Percentiles rank a stretch among this genome's conserved stretches.
These are phyloP conservation scores for Pochonia chlamydosporia DNA, from an alignment of 2,329 filamentous ascomycete species.

Conservation along the genomic window DNA sequence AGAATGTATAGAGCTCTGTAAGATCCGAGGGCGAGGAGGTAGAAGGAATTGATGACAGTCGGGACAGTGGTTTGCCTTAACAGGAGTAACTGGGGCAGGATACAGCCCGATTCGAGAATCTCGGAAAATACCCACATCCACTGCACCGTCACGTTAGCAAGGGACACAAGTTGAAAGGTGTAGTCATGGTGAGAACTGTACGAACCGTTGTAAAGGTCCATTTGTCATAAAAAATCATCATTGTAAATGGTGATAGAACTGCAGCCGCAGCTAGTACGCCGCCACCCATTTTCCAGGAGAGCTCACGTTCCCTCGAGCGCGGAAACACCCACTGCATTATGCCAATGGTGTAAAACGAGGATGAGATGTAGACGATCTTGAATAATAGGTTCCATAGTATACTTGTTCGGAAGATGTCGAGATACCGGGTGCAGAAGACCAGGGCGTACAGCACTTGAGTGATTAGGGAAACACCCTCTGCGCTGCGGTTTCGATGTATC, in stretches of 20 bases:
- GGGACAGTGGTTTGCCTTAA: slow-evolving; percentile 92
- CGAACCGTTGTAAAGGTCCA: slow-evolving; percentile 47
- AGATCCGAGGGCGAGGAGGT: slow-evolving; percentile 78
- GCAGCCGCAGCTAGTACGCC: slow-evolving; percentile 61
- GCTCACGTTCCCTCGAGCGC: slow-evolving; percentile 81
- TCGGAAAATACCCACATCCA: slow-evolving; percentile 83
- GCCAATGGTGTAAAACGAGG: slow-evolving; percentile 79
- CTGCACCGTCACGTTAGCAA: slow-evolving; percentile 38
- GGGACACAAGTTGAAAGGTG: not conserved
- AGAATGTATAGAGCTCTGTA: slow-evolving; percentile 87
- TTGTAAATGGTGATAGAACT: slow-evolving; percentile 64
- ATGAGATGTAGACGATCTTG: slow-evolving; percentile 83
- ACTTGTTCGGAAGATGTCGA: slow-evolving; percentile 64
- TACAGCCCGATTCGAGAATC: slow-evolving; percentile 84
- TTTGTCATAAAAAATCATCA: slow-evolving; percentile 55
- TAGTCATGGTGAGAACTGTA: not conserved
- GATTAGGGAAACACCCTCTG: slow-evolving; percentile 87
- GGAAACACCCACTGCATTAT: slow-evolving; percentile 84
- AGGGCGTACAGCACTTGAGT: slow-evolving; percentile 82
- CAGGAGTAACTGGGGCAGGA: slow-evolving; percentile 85
- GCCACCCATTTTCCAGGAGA: slow-evolving; percentile 86
- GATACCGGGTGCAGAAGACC: slow-evolving; percentile 83
- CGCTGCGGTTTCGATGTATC: slow-evolving; percentile 81
- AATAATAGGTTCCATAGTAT: slow-evolving; percentile 69
- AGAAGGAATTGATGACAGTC: slow-evolving; percentile 95